Evolutionary conservation across 2,329 filamentous ascomycete species (phyloP).

Genomic region (Daldinia sp.): DNA sequence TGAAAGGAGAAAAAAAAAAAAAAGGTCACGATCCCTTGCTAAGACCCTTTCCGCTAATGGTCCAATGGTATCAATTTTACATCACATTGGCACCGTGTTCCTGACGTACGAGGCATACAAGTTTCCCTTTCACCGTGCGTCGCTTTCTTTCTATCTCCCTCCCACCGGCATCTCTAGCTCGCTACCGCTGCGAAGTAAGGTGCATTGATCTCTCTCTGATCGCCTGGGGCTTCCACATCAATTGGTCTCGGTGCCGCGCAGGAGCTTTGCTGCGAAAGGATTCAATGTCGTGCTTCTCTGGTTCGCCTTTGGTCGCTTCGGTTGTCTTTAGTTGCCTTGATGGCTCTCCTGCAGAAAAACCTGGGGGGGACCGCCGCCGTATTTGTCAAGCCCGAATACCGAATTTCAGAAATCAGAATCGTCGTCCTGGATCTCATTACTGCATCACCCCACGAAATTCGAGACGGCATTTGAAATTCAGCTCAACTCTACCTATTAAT

Average conservation of each 20-base stretch:
- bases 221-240: constrained; percentile 48
- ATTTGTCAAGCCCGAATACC: constrained; percentile 37
- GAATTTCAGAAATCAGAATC: constrained; percentile 41
- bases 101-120: constrained; percentile 35
- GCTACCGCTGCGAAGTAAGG: constrained; percentile 26
- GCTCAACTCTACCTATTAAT: constrained; percentile 40
- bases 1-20: neutral
- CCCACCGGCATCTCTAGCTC: constrained; percentile 34
- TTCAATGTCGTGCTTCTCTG: constrained; percentile 49
- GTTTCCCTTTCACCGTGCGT: constrained; percentile 13
- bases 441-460: constrained; percentile 43
- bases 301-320: constrained; percentile 39
- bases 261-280: constrained; percentile 45
- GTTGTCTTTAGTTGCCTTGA: too few species aligned
- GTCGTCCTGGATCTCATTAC: constrained; percentile 45
- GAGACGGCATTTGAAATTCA: constrained; percentile 35
- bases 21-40: constrained; percentile 25
- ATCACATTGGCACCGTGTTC: constrained; percentile 30
- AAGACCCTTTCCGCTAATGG: neutral
- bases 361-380: constrained; percentile 40
- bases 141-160: constrained; percentile 16
- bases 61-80: constrained; percentile 23
- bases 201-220: constrained; percentile 42
- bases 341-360: constrained; percentile 35
- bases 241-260: constrained; percentile 48